A percentile compares a stretch with the other conserved stretches of the same genome.
Evolutionary conservation across 345 rosid species (phyloP).

Genomic region (Psidium guajava): DNA sequence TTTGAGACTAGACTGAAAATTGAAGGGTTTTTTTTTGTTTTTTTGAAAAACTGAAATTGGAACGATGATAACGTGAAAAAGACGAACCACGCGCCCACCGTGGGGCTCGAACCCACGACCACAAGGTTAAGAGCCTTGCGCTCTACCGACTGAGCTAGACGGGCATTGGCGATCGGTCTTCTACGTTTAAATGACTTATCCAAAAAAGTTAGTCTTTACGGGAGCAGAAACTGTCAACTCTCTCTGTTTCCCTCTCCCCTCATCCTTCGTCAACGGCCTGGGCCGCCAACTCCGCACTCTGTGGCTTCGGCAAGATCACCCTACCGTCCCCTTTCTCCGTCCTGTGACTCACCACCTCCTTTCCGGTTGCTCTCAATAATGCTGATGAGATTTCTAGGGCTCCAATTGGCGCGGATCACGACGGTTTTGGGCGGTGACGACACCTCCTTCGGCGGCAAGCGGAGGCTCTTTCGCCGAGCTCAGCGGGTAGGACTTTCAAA

Average conservation of each 20-base stretch:
- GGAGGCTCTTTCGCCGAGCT: neutral
- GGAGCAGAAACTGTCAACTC: too few relatives aligned
- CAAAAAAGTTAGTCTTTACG: too few relatives aligned
- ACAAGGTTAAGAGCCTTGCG: slow-evolving; percentile 20
- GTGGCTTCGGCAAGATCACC: neutral
- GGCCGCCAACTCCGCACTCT: neutral
- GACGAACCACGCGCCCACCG: slow-evolving; percentile 3
- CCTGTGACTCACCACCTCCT: neutral
- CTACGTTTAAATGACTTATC: too few relatives aligned
- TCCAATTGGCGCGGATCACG: too few relatives aligned
- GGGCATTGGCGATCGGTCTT: neutral
- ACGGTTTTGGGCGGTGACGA: neutral
- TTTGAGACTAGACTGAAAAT: too few relatives aligned
- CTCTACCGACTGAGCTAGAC: slow-evolving; percentile 9
- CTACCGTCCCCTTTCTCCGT: too few relatives aligned
- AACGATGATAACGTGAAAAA: neutral
- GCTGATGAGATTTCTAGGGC: too few relatives aligned
- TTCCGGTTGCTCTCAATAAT: neutral
- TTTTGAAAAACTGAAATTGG: neutral
- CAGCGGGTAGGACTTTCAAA: too few relatives aligned
- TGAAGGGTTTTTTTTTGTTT: too few relatives aligned
- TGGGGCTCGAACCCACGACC: slow-evolving; percentile 18
- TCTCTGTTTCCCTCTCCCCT: too few relatives aligned
- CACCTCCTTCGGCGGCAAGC: neutral
- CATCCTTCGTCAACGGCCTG: neutral